These are phyloP conservation scores for Plectosphaerella cucumerina DNA, from an alignment of 2,329 filamentous ascomycete species.

Conservation along the genomic window DNA sequence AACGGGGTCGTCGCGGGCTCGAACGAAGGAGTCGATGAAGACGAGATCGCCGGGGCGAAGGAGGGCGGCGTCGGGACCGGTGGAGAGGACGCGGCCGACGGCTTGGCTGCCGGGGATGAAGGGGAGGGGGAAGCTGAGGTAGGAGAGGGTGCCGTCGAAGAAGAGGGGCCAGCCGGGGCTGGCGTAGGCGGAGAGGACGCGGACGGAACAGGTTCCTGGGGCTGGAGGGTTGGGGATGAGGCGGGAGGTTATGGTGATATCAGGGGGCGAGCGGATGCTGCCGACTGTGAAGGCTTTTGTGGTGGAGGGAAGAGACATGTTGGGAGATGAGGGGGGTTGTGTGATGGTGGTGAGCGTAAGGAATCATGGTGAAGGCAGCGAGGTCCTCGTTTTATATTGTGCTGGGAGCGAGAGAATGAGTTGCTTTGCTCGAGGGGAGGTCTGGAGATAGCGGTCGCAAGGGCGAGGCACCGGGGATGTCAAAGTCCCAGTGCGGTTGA, in stretches of 20 bases:
- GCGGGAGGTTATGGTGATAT: not conserved
- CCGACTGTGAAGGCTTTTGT: conserved; percentile 1
- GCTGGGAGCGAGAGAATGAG: too few species aligned
- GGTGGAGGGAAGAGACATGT: not conserved
- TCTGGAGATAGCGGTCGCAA: too few species aligned
- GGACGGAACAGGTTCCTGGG: not conserved
- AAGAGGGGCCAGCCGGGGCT: not conserved
- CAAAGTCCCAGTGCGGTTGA: too few species aligned
- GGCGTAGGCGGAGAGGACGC: not conserved
- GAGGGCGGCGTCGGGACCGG: conserved; percentile 25
- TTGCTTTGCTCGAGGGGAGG: too few species aligned
- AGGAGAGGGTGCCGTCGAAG: not conserved
- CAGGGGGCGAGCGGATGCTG: not conserved
- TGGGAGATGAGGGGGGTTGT: not conserved
- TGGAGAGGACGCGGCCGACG: conserved; percentile 29
- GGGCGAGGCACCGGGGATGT: too few species aligned
- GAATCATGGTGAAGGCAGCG: too few species aligned
- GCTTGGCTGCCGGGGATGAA: conserved; percentile 26
- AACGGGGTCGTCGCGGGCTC: conserved; percentile 3
- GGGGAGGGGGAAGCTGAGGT: conserved; percentile 19
- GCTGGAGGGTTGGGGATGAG: not conserved
- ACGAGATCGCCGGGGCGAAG: conserved; percentile 10
- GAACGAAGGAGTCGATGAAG: conserved; percentile 3
- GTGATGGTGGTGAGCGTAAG: too few species aligned
- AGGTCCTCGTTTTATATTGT: too few species aligned